Percentiles rank a stretch among this genome's conserved stretches.
phyloP scores from a whole-genome alignment of 129 eudicot species.

The Pseudognaphalium luteoalbum region DNA sequence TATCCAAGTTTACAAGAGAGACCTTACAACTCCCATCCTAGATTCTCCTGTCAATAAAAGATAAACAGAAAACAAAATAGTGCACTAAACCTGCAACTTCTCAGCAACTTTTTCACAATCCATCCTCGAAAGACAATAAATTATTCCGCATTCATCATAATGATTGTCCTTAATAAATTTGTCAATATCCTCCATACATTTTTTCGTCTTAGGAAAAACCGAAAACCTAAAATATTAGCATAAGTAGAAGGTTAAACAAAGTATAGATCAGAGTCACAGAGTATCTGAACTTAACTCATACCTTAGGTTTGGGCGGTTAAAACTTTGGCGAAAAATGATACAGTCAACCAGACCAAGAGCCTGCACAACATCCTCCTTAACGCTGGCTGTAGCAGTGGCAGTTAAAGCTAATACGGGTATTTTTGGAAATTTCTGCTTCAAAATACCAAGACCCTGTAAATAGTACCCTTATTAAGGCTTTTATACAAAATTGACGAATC shows the following conservation, averaged over 20 bases:
- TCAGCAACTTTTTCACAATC: slow-evolving; percentile 99
- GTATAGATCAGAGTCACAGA: neutral
- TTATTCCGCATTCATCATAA: slow-evolving; percentile 81
- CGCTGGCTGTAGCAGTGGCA: slow-evolving; percentile 96
- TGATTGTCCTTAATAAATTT: slow-evolving; percentile 69
- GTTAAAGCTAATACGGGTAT: slow-evolving; percentile 96
- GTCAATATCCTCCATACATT: slow-evolving; percentile 92
- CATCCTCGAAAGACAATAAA: slow-evolving; percentile 97
- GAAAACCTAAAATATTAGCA: slow-evolving; percentile 61
- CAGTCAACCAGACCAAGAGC: slow-evolving; percentile 97
- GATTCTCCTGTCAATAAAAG: neutral
- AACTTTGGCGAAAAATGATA: slow-evolving; percentile 91
- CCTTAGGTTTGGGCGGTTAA: slow-evolving; percentile 89
- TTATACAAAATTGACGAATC: neutral
- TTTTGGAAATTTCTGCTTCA: slow-evolving; percentile 90
- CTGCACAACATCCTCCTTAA: slow-evolving; percentile 98
- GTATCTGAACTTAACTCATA: slow-evolving; percentile 30
- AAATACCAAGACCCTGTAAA: slow-evolving; percentile 89
- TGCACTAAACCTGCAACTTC: slow-evolving; percentile 56
- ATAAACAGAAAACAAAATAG: neutral
- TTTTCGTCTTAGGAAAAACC: slow-evolving; percentile 84
- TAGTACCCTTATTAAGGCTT: slow-evolving; percentile 11
- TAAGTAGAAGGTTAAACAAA: slow-evolving; percentile 16
- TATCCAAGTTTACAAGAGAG: neutral
- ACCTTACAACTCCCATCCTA: neutral